These are phyloP conservation scores for Maudiozyma humilis DNA, from an alignment of 1,139 yeast species.

Conservation along the genomic window DNA sequence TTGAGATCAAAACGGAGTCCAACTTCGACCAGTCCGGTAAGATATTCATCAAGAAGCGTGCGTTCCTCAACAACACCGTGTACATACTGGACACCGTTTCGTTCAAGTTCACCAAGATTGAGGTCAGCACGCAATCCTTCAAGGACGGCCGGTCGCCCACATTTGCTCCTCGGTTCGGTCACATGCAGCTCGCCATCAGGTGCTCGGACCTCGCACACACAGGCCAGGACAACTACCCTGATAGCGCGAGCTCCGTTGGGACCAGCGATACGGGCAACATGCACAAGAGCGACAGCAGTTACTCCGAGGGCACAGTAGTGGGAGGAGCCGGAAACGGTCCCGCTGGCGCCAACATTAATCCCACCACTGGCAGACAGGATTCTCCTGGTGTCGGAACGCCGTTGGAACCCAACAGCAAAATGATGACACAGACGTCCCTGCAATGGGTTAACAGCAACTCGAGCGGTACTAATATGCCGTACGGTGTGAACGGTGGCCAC, in stretches of 20 bases:
- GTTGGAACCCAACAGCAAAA: neutral
- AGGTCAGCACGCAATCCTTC: conserved; percentile 37
- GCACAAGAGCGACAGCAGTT: neutral
- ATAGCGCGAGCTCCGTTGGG: neutral
- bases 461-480: neutral
- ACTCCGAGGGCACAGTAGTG: neutral
- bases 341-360: too few species aligned
- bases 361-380: neutral
- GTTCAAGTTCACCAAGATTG: conserved; percentile 33
- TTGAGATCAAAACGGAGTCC: conserved; percentile 35
- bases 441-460: neutral
- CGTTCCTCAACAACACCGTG: conserved; percentile 34
- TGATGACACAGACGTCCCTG: conserved; percentile 4
- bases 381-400: neutral
- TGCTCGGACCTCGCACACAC: neutral
- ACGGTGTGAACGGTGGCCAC: neutral
- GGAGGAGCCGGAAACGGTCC: too few species aligned
- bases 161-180: conserved; percentile 42
- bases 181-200: conserved; percentile 29
- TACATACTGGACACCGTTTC: conserved; percentile 38
- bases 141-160: conserved; percentile 32
- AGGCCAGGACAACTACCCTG: conserved; percentile 5
- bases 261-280: neutral
- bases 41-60: conserved; percentile 29
- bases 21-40: conserved; percentile 25